phyloP scores from a whole-genome alignment of 306 rosid genomes.

The Pueraria montana region DNA sequence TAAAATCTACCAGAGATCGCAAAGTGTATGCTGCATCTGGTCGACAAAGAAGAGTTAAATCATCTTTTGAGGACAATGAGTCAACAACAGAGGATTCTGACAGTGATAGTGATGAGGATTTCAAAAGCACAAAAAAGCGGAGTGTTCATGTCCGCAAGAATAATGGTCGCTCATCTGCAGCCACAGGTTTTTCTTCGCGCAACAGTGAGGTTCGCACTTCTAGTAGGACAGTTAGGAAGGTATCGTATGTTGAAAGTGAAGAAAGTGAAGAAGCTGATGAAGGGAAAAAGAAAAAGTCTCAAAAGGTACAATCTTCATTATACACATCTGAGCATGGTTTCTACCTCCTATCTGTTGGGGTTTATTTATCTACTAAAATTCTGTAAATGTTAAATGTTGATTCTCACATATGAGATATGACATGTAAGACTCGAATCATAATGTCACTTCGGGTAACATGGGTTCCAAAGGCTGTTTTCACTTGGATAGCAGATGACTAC shows the following conservation, averaged over 20 bases:
- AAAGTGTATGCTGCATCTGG: constrained; percentile 62
- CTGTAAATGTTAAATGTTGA: background rate
- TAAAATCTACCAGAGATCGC: constrained; percentile 70
- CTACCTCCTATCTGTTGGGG: constrained; percentile 37
- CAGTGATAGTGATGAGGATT: constrained; percentile 78
- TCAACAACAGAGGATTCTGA: constrained; percentile 82
- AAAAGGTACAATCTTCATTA: constrained; percentile 69
- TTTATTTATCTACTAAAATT: constrained; percentile 13
- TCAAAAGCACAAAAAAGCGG: constrained; percentile 68
- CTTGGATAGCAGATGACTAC: constrained; percentile 18
- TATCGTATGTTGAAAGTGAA: constrained; percentile 99
- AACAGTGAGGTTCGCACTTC: constrained; percentile 90
- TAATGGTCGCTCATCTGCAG: constrained; percentile 61
- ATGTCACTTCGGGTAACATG: constrained; percentile 19
- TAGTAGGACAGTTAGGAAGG: constrained; percentile 88
- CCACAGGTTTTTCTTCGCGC: constrained; percentile 59
- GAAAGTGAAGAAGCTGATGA: constrained; percentile 95
- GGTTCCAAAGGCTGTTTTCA: constrained; percentile 27
- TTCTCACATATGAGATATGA: background rate
- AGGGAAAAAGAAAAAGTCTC: constrained; percentile 89
- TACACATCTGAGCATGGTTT: constrained; percentile 32
- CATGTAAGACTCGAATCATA: constrained; percentile 9
- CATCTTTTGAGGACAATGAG: constrained; percentile 85
- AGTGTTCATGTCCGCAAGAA: constrained; percentile 69
- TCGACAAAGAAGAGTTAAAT: constrained; percentile 77